A percentile compares a stretch with the other conserved stretches of the same genome.
These are phyloP conservation scores for Acephala macrosclerotiorum DNA, from an alignment of 2,329 filamentous ascomycete species.

Conservation along the genomic window DNA sequence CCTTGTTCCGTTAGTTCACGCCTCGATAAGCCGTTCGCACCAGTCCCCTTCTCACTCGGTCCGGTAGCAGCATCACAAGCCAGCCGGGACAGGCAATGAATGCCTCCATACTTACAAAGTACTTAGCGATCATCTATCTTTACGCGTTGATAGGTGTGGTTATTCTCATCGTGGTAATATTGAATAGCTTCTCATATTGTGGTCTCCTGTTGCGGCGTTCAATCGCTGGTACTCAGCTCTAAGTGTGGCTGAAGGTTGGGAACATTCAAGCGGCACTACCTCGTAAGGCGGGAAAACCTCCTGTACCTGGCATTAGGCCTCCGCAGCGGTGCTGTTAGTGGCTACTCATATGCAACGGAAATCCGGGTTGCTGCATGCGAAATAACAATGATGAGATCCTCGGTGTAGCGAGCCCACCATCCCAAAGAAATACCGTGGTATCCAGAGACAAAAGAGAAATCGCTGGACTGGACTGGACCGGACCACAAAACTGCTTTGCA, in stretches of 20 bases:
- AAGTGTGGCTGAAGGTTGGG: background rate
- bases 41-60: background rate
- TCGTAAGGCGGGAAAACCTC: background rate
- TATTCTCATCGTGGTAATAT: background rate
- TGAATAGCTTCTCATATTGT: background rate
- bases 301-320: background rate
- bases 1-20: background rate
- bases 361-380: slow-evolving; percentile 3
- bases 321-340: background rate
- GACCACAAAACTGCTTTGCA: background rate
- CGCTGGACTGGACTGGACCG: background rate
- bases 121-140: background rate
- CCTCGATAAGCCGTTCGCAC: background rate
- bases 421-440: background rate
- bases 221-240: background rate
- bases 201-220: background rate
- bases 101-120: background rate
- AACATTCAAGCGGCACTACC: background rate
- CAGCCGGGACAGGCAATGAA: background rate
- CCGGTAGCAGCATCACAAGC: background rate
- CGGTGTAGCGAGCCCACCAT: background rate
- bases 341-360: background rate
- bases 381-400: background rate
- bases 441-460: no score
- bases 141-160: background rate